A percentile compares a stretch with the other conserved stretches of the same genome.
phyloP scores from a whole-genome alignment of 2,329 filamentous ascomycete genomes.

The Fusarium hostae region DNA sequence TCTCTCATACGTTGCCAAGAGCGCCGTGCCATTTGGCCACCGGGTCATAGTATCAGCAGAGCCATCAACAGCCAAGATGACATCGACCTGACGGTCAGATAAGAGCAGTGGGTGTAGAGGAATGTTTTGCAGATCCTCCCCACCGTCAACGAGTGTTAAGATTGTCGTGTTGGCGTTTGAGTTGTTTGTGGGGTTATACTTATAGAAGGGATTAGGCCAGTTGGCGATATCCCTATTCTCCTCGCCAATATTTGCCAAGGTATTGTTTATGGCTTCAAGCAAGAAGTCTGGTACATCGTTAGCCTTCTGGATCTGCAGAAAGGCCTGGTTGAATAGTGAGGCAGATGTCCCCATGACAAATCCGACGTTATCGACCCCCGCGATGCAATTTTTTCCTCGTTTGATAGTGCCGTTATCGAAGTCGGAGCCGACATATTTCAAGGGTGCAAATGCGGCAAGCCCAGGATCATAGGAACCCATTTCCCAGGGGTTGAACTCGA shows the following conservation, averaged over 20 bases:
- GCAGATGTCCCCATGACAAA: conserved; percentile 89
- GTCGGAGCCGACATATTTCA: conserved; percentile 77
- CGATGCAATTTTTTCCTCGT: conserved; percentile 69
- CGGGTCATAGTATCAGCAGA: conserved; percentile 75
- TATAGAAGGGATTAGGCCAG: conserved; percentile 81
- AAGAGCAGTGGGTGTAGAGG: conserved; percentile 83
- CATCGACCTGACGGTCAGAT: conserved; percentile 76
- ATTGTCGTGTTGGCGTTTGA: conserved; percentile 61
- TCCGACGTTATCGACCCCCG: conserved; percentile 84
- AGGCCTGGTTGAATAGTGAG: conserved; percentile 83
- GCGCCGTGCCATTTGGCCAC: conserved; percentile 82
- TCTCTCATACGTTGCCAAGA: conserved; percentile 79
- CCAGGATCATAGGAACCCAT: conserved; percentile 82
- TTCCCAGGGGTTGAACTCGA: conserved; percentile 83
- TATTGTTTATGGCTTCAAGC: conserved; percentile 58
- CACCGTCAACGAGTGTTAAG: conserved; percentile 81
- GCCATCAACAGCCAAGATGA: conserved; percentile 83
- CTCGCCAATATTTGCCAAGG: conserved; percentile 67
- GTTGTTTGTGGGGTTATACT: conserved; percentile 70
- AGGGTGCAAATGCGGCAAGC: conserved; percentile 75
- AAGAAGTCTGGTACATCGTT: conserved; percentile 58
- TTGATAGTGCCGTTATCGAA: conserved; percentile 72
- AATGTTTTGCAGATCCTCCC: conserved; percentile 81
- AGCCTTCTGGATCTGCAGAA: conserved; percentile 65
- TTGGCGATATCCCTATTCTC: conserved; percentile 78